Base-by-base conservation (phyloP, 805 yeast species). In the Zygoascus tannicola region DNA sequence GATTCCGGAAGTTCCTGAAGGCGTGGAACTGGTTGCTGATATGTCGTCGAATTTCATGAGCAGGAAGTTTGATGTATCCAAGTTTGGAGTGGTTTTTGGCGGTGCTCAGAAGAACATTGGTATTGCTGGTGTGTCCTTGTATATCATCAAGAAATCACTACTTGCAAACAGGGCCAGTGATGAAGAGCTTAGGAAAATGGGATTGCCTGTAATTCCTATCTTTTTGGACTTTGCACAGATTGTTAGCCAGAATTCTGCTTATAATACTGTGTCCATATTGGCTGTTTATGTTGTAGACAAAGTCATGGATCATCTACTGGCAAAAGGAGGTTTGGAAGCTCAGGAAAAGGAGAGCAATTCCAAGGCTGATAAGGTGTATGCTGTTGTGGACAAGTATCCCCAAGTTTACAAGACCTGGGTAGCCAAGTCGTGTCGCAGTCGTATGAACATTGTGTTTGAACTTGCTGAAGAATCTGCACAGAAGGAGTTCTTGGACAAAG, bases 71-170 rank as follows among this genome's bases (percentile, higher is more conserved):
- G 96, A 90, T 56, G 81, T 92, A 35, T 68, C 84, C 44, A 80
- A 85, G 63, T 90, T 76, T 59, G 97, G 96, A 41, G 68, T 87
- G 22, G 80, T 92, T 49, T 80, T 88, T 76, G 98, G 96, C 16
- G 99, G 99, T 50, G 99, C 97, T 22, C 99, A 92, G 67, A 92
- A 92, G 67, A 92, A 92, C 63, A 86, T 92, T 59, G 98, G 99
- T 44, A 69, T 92, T 58, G 97, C 99, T 7, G 98, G 99, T 32
- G 76, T 92, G 51, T 82, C 97, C 14, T 73, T 92, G 50, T 90
- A 87, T 63, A 90, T 92, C 56, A 80, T 88, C 64, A 86, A 85
- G 65, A 90, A 87, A 62, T 59, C 80, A 1, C 71, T 92, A 44
- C 66, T 92, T 22, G 82, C 78, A 22, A 77, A 77, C 51, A 50